A percentile compares a stretch with the other conserved stretches of the same genome.
These are phyloP conservation scores for Leccinum olivaceopallidum DNA, from an alignment of 768 basidiomycete species.

Conservation along the genomic window DNA sequence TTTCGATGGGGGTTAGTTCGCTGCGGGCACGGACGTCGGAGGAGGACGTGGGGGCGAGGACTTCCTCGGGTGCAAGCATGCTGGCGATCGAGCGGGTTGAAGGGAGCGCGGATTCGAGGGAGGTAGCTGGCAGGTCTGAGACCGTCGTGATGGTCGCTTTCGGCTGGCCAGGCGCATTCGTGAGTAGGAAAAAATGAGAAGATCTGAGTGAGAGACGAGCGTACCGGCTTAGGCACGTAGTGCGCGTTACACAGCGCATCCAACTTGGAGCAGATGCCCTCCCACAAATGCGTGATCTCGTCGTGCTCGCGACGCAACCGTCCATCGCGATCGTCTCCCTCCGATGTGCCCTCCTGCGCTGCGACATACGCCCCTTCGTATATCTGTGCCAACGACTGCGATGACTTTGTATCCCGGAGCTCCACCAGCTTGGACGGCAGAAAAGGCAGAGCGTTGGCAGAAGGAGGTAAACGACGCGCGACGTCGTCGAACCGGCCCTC, in stretches of 20 bases:
- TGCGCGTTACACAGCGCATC: slow-evolving; percentile 95
- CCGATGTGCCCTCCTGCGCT: slow-evolving; percentile 47
- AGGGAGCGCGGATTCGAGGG: slow-evolving; percentile 89
- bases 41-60: slow-evolving; percentile 59
- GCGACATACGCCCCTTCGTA: slow-evolving; percentile 92
- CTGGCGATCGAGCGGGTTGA: slow-evolving; percentile 71
- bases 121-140: slow-evolving; percentile 76
- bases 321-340: slow-evolving; percentile 79
- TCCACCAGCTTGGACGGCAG: slow-evolving; percentile 89
- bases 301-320: slow-evolving; percentile 88
- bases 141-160: slow-evolving; percentile 85
- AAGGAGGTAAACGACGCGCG: slow-evolving; percentile 63
- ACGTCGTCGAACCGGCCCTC: slow-evolving; percentile 92
- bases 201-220: slow-evolving; percentile 24
- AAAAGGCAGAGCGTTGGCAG: slow-evolving; percentile 80
- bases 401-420: slow-evolving; percentile 84
- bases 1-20: slow-evolving; percentile 88
- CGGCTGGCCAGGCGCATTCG: slow-evolving; percentile 51
- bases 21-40: slow-evolving; percentile 61
- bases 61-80: slow-evolving; percentile 93
- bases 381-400: slow-evolving; percentile 90
- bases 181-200: background rate
- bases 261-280: slow-evolving; percentile 80
- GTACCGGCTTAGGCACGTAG: slow-evolving; percentile 90
- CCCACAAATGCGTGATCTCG: slow-evolving; percentile 83